phyloP scores from a whole-genome alignment of 164 flowering plant genomes.

The Vitis rupestris region DNA sequence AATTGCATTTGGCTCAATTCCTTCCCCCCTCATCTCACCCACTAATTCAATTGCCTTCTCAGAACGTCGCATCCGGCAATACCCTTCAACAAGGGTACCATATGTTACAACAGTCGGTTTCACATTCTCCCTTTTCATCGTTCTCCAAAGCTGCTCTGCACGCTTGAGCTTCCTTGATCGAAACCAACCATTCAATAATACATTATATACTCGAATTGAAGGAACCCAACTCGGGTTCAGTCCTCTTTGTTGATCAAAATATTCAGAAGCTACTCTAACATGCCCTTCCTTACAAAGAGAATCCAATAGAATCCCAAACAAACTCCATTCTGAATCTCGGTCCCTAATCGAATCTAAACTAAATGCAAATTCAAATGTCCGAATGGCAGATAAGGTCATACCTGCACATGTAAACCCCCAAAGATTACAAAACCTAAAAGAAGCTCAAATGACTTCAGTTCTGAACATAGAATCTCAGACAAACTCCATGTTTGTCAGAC shows the following conservation, averaged over 20 bases:
- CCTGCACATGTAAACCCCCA: conserved; percentile 28
- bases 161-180: conserved; percentile 55
- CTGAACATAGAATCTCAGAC: too few relatives aligned
- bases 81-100: conserved; percentile 84
- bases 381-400: conserved; percentile 45
- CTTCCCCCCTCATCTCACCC: conserved; percentile 59
- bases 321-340: conserved; percentile 19
- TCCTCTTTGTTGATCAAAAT: conserved; percentile 31
- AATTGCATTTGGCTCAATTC: conserved; percentile 58
- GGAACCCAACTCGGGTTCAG: conserved; percentile 45
- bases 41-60: conserved; percentile 70
- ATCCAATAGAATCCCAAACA: conserved; percentile 64
- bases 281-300: conserved; percentile 82
- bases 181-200: conserved; percentile 79
- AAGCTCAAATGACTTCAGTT: too few relatives aligned
- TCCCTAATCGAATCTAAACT: conserved; percentile 19
- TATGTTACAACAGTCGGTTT: conserved; percentile 63
- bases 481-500: too few relatives aligned
- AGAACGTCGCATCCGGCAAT: conserved; percentile 61
- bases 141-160: conserved; percentile 60
- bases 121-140: conserved; percentile 56
- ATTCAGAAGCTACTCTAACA: conserved; percentile 55
- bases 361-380: conserved; percentile 56
- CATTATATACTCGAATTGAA: conserved; percentile 52
- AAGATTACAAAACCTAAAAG: not conserved